Evolutionary conservation across 2,329 filamentous ascomycete species (phyloP).

Genomic region (Aspergillus novoparasiticus): DNA sequence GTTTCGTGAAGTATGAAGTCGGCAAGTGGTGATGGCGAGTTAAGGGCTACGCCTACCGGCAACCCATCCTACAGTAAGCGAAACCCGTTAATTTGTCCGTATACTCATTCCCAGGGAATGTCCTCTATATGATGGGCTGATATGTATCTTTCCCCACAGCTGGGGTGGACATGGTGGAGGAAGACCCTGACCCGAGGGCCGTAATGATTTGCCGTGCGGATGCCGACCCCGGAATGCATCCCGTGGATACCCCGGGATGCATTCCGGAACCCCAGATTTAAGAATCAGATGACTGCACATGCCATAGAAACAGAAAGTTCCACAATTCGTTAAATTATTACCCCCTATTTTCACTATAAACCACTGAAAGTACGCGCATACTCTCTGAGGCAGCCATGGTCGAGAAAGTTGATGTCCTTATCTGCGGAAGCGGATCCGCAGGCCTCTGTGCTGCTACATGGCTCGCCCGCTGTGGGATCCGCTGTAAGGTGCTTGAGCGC

Average conservation of each 20-base stretch:
- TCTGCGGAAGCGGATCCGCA: constrained; percentile 64
- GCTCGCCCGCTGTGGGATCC: constrained; percentile 60
- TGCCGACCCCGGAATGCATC: constrained; percentile 16
- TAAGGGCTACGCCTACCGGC: not conserved
- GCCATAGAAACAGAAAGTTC: constrained; percentile 17
- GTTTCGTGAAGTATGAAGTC: not conserved
- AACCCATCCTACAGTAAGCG: not conserved
- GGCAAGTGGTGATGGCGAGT: not conserved
- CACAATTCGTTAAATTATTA: not conserved
- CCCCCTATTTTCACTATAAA: not conserved
- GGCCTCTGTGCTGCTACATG: constrained; percentile 64
- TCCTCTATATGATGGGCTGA: not conserved
- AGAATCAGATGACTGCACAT: constrained; percentile 1
- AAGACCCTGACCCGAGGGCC: constrained; percentile 4
- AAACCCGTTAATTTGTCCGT: not conserved
- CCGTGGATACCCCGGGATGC: constrained; percentile 15
- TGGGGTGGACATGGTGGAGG: not conserved
- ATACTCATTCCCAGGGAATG: not conserved
- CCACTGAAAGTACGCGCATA: not conserved
- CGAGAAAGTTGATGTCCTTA: constrained; percentile 56
- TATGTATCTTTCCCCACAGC: not conserved
- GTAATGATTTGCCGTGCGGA: constrained; percentile 1
- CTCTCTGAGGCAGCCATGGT: not conserved
- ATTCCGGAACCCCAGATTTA: constrained; percentile 21
- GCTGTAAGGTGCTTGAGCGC: constrained; percentile 61